These are phyloP conservation scores for Claviceps digitariae DNA, from an alignment of 2,329 filamentous ascomycete species.

Conservation along the genomic window DNA sequence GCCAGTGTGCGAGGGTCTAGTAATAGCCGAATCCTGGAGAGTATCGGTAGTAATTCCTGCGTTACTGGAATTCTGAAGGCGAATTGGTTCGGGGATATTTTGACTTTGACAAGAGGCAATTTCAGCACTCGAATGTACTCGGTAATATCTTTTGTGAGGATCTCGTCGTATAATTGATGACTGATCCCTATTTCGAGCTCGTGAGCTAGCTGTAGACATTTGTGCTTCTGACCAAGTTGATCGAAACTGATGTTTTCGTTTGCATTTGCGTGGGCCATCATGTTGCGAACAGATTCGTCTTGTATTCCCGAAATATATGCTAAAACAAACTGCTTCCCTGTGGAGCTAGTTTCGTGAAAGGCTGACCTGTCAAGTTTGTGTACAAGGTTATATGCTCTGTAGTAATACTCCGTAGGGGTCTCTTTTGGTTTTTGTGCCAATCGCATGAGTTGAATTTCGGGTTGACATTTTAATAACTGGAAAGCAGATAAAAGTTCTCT, in stretches of 20 bases:
- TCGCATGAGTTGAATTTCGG: slow-evolving; percentile 37
- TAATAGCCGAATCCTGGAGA: slow-evolving; percentile 31
- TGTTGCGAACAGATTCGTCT: slow-evolving; percentile 29
- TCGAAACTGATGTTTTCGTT: slow-evolving; percentile 19
- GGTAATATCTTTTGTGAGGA: slow-evolving; percentile 23
- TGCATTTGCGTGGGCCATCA: slow-evolving; percentile 17
- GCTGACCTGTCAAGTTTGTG: slow-evolving; percentile 25
- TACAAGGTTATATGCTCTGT: slow-evolving; percentile 22
- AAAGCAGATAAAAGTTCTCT: slow-evolving; percentile 36
- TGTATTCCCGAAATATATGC: slow-evolving; percentile 42
- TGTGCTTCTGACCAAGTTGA: slow-evolving; percentile 35
- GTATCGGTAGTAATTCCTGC: slow-evolving; percentile 16
- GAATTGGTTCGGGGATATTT: slow-evolving; percentile 5
- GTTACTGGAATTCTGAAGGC: slow-evolving; percentile 23
- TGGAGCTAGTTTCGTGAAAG: slow-evolving; percentile 8
- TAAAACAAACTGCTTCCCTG: slow-evolving; percentile 15
- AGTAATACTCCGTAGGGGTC: slow-evolving; percentile 34
- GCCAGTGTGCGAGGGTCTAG: slow-evolving; percentile 35
- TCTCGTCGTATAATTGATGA: slow-evolving; percentile 30
- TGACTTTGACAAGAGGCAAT: slow-evolving; percentile 16
- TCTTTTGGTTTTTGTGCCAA: slow-evolving; percentile 43
- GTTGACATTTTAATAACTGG: slow-evolving; percentile 36
- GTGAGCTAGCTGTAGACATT: slow-evolving; percentile 38
- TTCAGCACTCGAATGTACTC: slow-evolving; percentile 39
- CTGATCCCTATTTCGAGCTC: slow-evolving; percentile 42